Evolutionary conservation across 805 yeast genomes (phyloP).

Genomic region (Cyberlindnera mississippiensis): DNA sequence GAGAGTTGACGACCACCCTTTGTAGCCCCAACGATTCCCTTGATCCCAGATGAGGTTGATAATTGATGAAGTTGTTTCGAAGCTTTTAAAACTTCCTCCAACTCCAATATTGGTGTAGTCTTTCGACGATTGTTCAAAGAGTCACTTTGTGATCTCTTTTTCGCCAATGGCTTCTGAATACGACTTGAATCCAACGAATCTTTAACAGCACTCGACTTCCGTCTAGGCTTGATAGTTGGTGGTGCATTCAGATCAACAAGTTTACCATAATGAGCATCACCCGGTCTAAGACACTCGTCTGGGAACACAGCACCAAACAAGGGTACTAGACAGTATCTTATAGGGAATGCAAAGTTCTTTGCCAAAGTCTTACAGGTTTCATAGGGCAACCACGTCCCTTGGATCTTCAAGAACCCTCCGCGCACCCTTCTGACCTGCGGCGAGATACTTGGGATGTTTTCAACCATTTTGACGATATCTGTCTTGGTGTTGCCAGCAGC

Average conservation of each 20-base stretch:
- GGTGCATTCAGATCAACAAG: conserved; percentile 19
- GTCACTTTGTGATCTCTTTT: conserved; percentile 25
- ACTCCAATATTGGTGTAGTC: conserved; percentile 16
- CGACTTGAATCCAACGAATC: conserved; percentile 1
- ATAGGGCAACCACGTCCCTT: conserved; percentile 90
- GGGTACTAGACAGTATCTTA: conserved; percentile 73
- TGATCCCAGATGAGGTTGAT: conserved; percentile 9
- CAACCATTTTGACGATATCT: conserved; percentile 68
- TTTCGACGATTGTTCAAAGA: conserved; percentile 4
- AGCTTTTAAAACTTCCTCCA: conserved; percentile 28
- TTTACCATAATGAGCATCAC: conserved; percentile 22
- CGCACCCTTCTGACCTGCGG: conserved; percentile 57
- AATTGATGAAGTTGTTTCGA: conserved; percentile 28
- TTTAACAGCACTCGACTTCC: conserved; percentile 4
- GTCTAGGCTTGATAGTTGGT: conserved; percentile 7
- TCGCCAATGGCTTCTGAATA: conserved; percentile 6
- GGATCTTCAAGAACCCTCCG: conserved; percentile 89
- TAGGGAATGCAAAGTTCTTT: conserved; percentile 68
- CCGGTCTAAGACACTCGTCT: conserved; percentile 28
- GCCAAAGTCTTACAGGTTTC: conserved; percentile 66
- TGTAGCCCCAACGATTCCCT: conserved; percentile 1
- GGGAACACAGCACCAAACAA: conserved; percentile 69
- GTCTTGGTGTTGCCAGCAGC: conserved; percentile 58
- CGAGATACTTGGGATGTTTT: conserved; percentile 21
- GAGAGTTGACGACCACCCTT: conserved; percentile 10